A percentile compares a stretch with the other conserved stretches of the same genome.
These are phyloP conservation scores for Lepidopterella palustris DNA, from an alignment of 495 filamentous ascomycete species.

Conservation along the genomic window DNA sequence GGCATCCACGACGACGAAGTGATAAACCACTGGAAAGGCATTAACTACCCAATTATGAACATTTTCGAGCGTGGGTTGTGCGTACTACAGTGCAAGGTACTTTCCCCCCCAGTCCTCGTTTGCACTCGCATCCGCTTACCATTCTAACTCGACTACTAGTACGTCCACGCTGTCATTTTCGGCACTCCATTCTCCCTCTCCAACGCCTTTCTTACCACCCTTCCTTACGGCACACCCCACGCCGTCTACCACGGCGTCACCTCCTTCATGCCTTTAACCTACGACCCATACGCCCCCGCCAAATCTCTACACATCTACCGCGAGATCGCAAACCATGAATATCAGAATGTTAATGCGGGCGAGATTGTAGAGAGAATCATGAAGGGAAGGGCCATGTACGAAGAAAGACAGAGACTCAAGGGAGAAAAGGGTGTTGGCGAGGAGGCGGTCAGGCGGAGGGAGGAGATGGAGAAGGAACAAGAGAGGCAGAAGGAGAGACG, in stretches of 20 bases:
- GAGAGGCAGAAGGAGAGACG: conserved; percentile 24
- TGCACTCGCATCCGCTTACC: neutral
- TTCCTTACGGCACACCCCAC: conserved; percentile 61
- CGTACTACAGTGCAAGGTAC: conserved; percentile 84
- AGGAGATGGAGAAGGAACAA: conserved; percentile 48
- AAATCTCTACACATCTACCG: conserved; percentile 36
- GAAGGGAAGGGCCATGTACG: conserved; percentile 74
- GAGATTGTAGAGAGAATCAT: conserved; percentile 89
- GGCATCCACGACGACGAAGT: conserved; percentile 91
- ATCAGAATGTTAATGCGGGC: conserved; percentile 80
- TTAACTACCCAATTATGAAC: conserved; percentile 99
- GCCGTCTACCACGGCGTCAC: conserved; percentile 94
- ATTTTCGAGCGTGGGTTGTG: conserved; percentile 94
- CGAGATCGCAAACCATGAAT: conserved; percentile 54
- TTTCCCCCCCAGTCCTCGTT: conserved; percentile 26
- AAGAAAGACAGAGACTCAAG: conserved; percentile 84
- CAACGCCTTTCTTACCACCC: conserved; percentile 60
- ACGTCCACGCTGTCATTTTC: conserved; percentile 79
- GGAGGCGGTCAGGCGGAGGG: conserved; percentile 47
- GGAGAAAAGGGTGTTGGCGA: conserved; percentile 74
- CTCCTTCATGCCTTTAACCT: conserved; percentile 76
- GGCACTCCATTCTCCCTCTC: conserved; percentile 81
- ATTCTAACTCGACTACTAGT: conserved; percentile 48
- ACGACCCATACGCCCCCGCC: conserved; percentile 77
- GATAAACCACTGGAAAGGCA: conserved; percentile 90